These are phyloP conservation scores for Corchorus olitorius DNA, from an alignment of 345 rosid species.

Conservation along the genomic window DNA sequence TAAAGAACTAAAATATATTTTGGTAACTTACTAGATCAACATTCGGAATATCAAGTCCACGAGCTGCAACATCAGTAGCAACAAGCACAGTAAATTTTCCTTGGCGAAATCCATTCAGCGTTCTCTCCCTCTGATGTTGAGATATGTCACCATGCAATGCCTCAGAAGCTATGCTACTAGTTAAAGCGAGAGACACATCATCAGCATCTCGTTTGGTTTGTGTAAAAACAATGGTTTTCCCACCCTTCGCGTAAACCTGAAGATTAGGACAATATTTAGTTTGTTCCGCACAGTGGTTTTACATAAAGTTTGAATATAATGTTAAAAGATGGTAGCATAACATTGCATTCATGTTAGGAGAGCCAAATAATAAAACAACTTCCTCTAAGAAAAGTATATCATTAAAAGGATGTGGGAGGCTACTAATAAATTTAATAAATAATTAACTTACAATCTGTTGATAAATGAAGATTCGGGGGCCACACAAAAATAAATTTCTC, in stretches of 20 bases:
- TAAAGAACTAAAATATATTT: neutral
- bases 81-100: conserved; percentile 98
- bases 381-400: neutral
- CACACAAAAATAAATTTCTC: neutral
- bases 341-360: neutral
- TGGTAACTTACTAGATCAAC: conserved; percentile 78
- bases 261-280: conserved; percentile 10
- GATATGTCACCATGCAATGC: conserved; percentile 99
- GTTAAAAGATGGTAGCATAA: neutral
- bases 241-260: conserved; percentile 97
- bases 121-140: conserved; percentile 99
- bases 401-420: neutral
- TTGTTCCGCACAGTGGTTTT: neutral
- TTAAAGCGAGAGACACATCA: conserved; percentile 80
- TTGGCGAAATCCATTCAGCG: conserved; percentile 86
- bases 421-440: neutral
- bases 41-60: conserved; percentile 98
- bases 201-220: conserved; percentile 97
- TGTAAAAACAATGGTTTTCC: conserved; percentile 96
- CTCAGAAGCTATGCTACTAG: conserved; percentile 86
- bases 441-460: neutral
- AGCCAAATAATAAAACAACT: neutral
- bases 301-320: neutral
- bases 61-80: conserved; percentile 97
- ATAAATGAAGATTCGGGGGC: neutral